These are phyloP conservation scores for Aechmea fasciata DNA, from an alignment of 176 grass and related monocot species.

Conservation along the genomic window DNA sequence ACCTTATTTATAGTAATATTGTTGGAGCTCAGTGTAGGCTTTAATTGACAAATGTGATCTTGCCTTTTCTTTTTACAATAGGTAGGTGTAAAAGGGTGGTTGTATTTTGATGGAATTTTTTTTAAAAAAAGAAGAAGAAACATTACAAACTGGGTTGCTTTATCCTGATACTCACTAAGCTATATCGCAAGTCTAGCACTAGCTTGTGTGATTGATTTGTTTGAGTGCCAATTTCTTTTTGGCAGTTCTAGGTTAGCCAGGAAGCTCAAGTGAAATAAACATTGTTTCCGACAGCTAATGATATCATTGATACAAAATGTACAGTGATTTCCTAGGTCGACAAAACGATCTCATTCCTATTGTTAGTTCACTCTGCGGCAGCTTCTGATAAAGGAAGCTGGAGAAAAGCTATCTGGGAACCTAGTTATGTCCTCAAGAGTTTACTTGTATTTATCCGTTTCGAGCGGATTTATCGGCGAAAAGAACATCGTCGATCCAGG, in stretches of 20 bases:
- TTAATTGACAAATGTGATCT: too few relatives aligned
- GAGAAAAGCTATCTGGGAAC: slow-evolving; percentile 22
- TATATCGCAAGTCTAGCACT: too few relatives aligned
- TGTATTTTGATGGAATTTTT: too few relatives aligned
- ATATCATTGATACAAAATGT: slow-evolving; percentile 21
- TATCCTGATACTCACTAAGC: too few relatives aligned
- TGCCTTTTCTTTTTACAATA: too few relatives aligned
- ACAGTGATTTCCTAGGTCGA: slow-evolving; percentile 25
- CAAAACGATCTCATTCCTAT: slow-evolving; percentile 26
- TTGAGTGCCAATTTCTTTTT: not conserved
- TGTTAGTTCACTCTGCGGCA: slow-evolving; percentile 8
- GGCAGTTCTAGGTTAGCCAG: not conserved
- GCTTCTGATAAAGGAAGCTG: slow-evolving; percentile 17
- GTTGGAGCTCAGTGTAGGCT: too few relatives aligned
- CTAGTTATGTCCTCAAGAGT: slow-evolving; percentile 1
- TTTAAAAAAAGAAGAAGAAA: too few relatives aligned
- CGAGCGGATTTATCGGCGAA: slow-evolving; percentile 55
- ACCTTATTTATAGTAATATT: too few relatives aligned
- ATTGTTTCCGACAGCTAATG: not conserved
- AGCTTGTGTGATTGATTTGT: too few relatives aligned
- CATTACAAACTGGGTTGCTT: too few relatives aligned
- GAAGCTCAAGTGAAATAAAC: not conserved
- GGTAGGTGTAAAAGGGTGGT: too few relatives aligned
- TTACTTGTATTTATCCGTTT: slow-evolving; percentile 21
- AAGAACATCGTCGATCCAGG: slow-evolving; percentile 86